A percentile compares a stretch with the other conserved stretches of the same genome.
These are phyloP conservation scores for Trypanosoma boissoni DNA, from an alignment of 208 protist genomes.

Conservation along the genomic window DNA sequence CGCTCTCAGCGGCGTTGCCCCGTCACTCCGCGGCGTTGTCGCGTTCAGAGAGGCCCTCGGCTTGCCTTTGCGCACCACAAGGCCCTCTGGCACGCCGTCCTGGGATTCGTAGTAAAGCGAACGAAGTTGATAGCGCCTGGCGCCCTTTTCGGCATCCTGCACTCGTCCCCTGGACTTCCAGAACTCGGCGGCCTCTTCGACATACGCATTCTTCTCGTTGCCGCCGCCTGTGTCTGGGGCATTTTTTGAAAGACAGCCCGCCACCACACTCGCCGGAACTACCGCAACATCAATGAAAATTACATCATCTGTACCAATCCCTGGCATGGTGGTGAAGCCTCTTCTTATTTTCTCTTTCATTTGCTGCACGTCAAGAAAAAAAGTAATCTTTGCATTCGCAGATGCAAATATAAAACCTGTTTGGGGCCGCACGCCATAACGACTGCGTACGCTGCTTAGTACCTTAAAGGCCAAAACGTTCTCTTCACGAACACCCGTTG, in stretches of 20 bases:
- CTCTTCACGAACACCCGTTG: conserved; percentile 27
- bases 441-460: conserved; percentile 55
- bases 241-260: not conserved
- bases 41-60: no score
- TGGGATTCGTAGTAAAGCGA: conserved; percentile 51
- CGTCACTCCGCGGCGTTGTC: no score
- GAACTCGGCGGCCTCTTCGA: conserved; percentile 42
- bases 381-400: conserved; percentile 41
- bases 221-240: not conserved
- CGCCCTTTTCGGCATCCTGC: conserved; percentile 9
- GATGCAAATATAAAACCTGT: conserved; percentile 68
- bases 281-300: conserved; percentile 81
- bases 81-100: conserved; percentile 38
- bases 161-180: conserved; percentile 55
- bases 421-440: conserved; percentile 61
- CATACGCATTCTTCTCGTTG: conserved; percentile 12
- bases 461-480: conserved; percentile 80
- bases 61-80: conserved; percentile 30
- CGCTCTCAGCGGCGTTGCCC: no score
- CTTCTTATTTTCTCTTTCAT: conserved; percentile 24
- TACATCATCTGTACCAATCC: conserved; percentile 52
- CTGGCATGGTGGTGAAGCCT: conserved; percentile 37
- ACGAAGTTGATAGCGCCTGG: conserved; percentile 30
- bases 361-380: conserved; percentile 62
- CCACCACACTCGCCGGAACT: conserved; percentile 26